Percentiles rank a stretch among this genome's conserved stretches.
phyloP scores from a whole-genome alignment of 768 basidiomycete genomes.

The Gloeostereum incarnatum region DNA sequence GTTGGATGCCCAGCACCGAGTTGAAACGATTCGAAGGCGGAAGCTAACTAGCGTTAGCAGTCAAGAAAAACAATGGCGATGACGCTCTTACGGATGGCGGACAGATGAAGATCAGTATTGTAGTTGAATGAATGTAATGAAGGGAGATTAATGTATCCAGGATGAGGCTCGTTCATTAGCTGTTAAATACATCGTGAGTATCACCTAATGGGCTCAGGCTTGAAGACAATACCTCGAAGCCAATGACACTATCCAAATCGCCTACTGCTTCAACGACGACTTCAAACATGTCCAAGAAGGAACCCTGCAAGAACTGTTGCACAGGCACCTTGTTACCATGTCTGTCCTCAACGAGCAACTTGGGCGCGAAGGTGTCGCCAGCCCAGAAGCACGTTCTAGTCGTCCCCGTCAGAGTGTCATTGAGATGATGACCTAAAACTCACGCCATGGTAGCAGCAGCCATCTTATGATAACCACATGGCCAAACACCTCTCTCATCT shows the following conservation, averaged over 20 bases:
- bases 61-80: slow-evolving; percentile 12
- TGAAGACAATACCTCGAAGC: slow-evolving; percentile 62
- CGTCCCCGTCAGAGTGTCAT: background rate
- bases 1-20: slow-evolving; percentile 88
- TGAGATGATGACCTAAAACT: slow-evolving; percentile 15
- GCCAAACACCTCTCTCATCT: slow-evolving; percentile 82
- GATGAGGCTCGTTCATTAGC: slow-evolving; percentile 94
- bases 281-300: slow-evolving; percentile 74
- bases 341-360: slow-evolving; percentile 42
- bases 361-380: slow-evolving; percentile 79
- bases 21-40: slow-evolving; percentile 82
- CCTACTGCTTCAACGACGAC: slow-evolving; percentile 58
- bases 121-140: slow-evolving; percentile 87
- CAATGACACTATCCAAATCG: slow-evolving; percentile 70
- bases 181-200: slow-evolving; percentile 17
- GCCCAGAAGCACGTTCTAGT: slow-evolving; percentile 88
- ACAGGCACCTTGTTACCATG: slow-evolving; percentile 48
- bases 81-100: slow-evolving; percentile 67
- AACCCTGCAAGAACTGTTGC: slow-evolving; percentile 76
- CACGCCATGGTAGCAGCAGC: slow-evolving; percentile 91
- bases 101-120: slow-evolving; percentile 88
- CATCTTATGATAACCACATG: slow-evolving; percentile 89
- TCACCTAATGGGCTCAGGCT: background rate
- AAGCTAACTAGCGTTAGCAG: slow-evolving; percentile 36
- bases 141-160: slow-evolving; percentile 79